Base-by-base conservation (phyloP, 192 early-diverging fungal species). In the Endogone sp. region DNA sequence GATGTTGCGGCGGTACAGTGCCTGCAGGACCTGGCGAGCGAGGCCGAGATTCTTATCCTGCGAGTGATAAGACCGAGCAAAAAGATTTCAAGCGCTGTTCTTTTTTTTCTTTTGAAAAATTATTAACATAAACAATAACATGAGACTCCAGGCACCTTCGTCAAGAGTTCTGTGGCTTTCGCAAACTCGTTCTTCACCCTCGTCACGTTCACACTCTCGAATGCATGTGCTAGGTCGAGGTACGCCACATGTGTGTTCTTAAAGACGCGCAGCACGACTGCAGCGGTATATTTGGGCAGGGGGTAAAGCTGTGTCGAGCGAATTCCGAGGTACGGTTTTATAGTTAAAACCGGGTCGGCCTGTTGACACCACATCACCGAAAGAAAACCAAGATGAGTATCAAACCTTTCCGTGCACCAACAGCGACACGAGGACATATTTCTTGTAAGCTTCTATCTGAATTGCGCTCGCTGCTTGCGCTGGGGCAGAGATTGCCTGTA, bases 381-480 rank as follows among this genome's bases (percentile, higher is more conserved):
- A 56, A 32, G 28, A 24, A 66, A 24, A 20, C 6, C 11, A 26
- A 44, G 27, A 16, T 21, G 24, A n/a, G 13, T 56, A 63, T 49
- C 29, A 28, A 49, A 87, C 77, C 62, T 70, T 74, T 59, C 92
- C 91, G 27, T 84, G 31, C 8, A 79, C 72, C 22, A 93, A 78
- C 11, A 94, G 68, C 6, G 84, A 86, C 25, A 87, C 78, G 24
- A 95, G 72, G 2, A 86, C 70, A 65, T 79, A 90, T 62, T 90
- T 90, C 62, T 90, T 89, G 79, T 87, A 85, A 0, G 89, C 87
- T 73, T 94, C 91, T 30, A 94, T 68, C 73, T 92, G 90, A 65
- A 95, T 92, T 22, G 80, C 78, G 62, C 89, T 91, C 2, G 80
- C 67, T 0, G 79, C 81, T 29, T 81, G 76, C 2, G 86, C 80